phyloP scores from a whole-genome alignment of 2,329 filamentous ascomycete genomes.

The Colletotrichum tabaci region DNA sequence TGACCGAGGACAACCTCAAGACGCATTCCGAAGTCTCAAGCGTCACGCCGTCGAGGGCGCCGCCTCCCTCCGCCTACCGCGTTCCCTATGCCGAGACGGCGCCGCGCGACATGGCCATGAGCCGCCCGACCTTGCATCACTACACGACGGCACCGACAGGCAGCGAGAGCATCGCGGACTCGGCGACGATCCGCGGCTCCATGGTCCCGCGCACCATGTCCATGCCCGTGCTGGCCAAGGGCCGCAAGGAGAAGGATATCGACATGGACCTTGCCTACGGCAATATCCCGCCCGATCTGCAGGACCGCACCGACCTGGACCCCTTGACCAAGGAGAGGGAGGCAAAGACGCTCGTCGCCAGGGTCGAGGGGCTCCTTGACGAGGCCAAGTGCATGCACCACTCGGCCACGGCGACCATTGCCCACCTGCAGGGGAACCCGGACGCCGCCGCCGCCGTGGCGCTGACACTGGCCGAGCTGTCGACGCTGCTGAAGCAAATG shows the following conservation, averaged over 20 bases:
- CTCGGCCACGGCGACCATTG: conserved; percentile 87
- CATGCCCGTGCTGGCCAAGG: conserved; percentile 54
- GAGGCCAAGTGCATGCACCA: conserved; percentile 93
- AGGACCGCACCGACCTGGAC: conserved; percentile 63
- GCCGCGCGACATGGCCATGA: conserved; percentile 59
- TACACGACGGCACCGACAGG: conserved; percentile 48
- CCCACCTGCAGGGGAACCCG: conserved; percentile 75
- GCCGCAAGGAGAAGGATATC: conserved; percentile 66
- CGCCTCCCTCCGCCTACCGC: conserved; percentile 56
- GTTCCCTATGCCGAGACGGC: conserved; percentile 61
- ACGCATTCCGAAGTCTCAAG: conserved; percentile 68
- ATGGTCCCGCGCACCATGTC: conserved; percentile 57
- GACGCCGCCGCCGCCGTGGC: conserved; percentile 95
- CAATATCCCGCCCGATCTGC: conserved; percentile 80
- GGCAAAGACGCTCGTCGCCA: conserved; percentile 74
- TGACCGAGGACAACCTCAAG: conserved; percentile 69
- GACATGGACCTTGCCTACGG: conserved; percentile 96
- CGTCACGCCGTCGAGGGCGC: conserved; percentile 58
- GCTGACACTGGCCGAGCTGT: conserved; percentile 92
- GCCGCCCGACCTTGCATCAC: conserved; percentile 41
- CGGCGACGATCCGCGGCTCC: conserved; percentile 38
- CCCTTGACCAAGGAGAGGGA: conserved; percentile 66
- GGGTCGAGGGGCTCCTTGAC: conserved; percentile 83
- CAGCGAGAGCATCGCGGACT: conserved; percentile 41
- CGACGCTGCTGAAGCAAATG: conserved; percentile 85